phyloP scores from a whole-genome alignment of 169 alveolate genomes.

The Cryptosporidium ubiquitum region DNA sequence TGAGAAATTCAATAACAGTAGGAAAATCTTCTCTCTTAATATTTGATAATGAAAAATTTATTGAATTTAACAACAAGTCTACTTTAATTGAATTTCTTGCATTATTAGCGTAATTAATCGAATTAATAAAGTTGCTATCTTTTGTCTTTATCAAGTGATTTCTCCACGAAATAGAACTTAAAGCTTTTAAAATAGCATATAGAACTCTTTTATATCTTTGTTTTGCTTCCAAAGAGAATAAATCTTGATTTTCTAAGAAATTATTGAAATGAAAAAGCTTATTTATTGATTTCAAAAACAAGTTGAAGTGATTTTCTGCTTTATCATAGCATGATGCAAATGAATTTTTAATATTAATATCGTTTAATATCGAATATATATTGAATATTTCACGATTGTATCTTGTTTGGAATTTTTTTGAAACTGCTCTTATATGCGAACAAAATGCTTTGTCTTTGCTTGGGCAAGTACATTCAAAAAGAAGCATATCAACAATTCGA shows the following conservation, averaged over 20 bases:
- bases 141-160: constrained; percentile 12
- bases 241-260: not conserved
- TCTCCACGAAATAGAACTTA: constrained; percentile 71
- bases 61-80: not conserved
- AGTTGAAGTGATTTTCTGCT: constrained; percentile 53
- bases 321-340: constrained; percentile 39
- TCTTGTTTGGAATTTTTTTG: constrained; percentile 12
- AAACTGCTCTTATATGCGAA: constrained; percentile 67
- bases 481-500: constrained; percentile 66
- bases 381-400: constrained; percentile 22
- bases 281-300: constrained; percentile 1
- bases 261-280: constrained; percentile 16
- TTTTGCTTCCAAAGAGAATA: not conserved
- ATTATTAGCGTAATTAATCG: constrained; percentile 7
- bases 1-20: not conserved
- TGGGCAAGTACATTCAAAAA: constrained; percentile 71
- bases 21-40: constrained; percentile 2
- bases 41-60: constrained; percentile 20
- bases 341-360: constrained; percentile 36
- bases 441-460: constrained; percentile 56
- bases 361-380: constrained; percentile 30
- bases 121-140: not conserved
- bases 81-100: constrained; percentile 15
- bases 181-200: constrained; percentile 28
- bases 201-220: constrained; percentile 42